Base-by-base conservation (phyloP, 495 filamentous ascomycete genomes). In the Hypoxylon perforatum region DNA sequence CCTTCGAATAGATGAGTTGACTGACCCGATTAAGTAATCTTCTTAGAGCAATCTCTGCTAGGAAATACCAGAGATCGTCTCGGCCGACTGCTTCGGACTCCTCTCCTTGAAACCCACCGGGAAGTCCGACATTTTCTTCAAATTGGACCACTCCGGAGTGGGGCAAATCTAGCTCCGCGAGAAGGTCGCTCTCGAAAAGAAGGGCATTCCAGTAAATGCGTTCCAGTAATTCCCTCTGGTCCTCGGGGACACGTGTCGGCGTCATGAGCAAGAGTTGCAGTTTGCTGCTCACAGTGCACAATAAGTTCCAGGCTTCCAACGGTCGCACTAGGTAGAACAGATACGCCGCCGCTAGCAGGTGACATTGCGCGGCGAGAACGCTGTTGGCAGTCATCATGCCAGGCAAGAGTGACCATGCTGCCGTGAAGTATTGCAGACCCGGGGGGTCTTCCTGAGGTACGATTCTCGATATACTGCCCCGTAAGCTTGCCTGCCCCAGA, bases 191-290 rank as follows among this genome's bases (percentile, higher is more conserved):
- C 77, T 94, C 91, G 62, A 92, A 91, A 48, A 94, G 82, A 3
- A 94, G 79, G 3, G 91, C 81, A 62, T 94, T 94, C 91, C 91
- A 94, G 78, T 91, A 93, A 4, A 94, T 88, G 41, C 91, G 80
- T 63, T 92, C 88, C 46, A 85, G 86, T 39, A 93, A 73, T 75
- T 93, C 91, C 58, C 87, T 84, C 72, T 89, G 86, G 46, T 87
- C 85, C 10, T 84, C 73, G 1, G 91, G 89, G 3, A 93, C 83
- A 48, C 89, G 83, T 49, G 85, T 89, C 12, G 90, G 86, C 9
- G 87, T 86, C 73, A 88, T 90, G 38, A 93, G 81, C 23, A 94
- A 80, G 15, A 93, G 78, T 76, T 94, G 91, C 22, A 93, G 77
- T 67, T 93, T 94, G 71, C 90, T 90, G 78, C 89, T 92, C 9